Conservation (phyloP, 2,329 filamentous ascomycete species). For the Phialocephala sp. region DNA sequence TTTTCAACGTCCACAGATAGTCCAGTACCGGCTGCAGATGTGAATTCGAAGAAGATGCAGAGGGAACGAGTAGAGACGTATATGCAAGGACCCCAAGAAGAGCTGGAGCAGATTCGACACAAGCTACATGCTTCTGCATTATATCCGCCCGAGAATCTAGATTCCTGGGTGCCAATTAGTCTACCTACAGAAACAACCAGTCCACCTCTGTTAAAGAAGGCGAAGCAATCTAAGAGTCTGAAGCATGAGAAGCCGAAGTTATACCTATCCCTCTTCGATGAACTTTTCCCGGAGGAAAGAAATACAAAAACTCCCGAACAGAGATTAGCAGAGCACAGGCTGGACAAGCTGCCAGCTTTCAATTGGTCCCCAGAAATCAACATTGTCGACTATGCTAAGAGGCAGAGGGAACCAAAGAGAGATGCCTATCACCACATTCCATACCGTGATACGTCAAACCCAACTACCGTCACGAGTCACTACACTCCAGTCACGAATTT, state of each 20-base stretch:
- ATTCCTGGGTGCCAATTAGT: background rate
- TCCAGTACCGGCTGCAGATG: background rate
- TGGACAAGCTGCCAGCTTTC: conserved; percentile 41
- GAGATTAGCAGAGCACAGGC: conserved; percentile 24
- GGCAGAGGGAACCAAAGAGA: conserved; percentile 3
- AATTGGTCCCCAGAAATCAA: conserved; percentile 30
- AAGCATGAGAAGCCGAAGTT: conserved; percentile 1
- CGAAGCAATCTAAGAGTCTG: background rate
- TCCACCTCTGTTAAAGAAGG: background rate
- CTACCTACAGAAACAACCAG: background rate
- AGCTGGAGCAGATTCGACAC: no score
- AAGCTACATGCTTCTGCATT: no score
- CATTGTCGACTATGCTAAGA: conserved; percentile 3
- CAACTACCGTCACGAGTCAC: background rate
- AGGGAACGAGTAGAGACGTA: no score
- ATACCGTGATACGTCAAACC: background rate
- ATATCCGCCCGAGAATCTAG: background rate
- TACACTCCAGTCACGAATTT: background rate
- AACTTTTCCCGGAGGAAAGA: conserved; percentile 61
- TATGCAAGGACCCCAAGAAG: no score
- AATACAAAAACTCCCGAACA: conserved; percentile 28
- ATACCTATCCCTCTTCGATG: conserved; percentile 47
- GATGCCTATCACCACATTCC: conserved; percentile 17
- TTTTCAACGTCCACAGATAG: background rate
- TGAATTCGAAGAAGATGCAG: no score